These are phyloP conservation scores for Kockiozyma suomiensis DNA, from an alignment of 805 yeast species.

Conservation along the genomic window DNA sequence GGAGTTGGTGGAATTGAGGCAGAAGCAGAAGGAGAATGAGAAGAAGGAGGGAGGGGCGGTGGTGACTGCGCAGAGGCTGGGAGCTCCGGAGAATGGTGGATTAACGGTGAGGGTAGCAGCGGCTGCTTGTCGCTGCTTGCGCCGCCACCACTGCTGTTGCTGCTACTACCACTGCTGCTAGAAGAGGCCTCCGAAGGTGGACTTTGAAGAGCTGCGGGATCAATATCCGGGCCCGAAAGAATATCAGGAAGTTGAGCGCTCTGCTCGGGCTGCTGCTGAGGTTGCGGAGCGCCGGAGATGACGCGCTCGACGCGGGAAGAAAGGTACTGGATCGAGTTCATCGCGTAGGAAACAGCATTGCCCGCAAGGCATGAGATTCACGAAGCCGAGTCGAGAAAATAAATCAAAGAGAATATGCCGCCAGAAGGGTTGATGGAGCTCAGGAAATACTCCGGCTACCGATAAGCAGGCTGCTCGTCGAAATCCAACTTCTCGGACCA, in stretches of 20 bases:
- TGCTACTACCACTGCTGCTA: not conserved
- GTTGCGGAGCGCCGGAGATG: conserved; percentile 22
- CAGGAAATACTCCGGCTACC: not conserved
- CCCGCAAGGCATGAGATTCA: too few relatives aligned
- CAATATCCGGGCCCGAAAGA: not conserved
- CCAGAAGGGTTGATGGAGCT: too few relatives aligned
- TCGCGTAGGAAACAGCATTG: conserved; percentile 3
- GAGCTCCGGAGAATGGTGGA: not conserved
- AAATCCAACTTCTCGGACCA: not conserved
- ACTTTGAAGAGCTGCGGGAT: conserved; percentile 5
- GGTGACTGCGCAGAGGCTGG: too few relatives aligned
- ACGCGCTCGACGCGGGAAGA: conserved; percentile 34
- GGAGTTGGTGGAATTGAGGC: not conserved
- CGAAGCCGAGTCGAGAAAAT: too few relatives aligned
- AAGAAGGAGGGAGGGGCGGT: not conserved
- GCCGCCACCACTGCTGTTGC: not conserved
- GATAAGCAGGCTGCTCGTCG: not conserved
- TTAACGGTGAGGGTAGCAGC: not conserved
- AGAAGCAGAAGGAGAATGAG: not conserved
- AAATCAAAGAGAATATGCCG: not conserved
- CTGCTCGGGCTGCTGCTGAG: conserved; percentile 1
- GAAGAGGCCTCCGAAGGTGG: not conserved
- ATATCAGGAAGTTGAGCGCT: not conserved
- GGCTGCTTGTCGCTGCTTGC: not conserved
- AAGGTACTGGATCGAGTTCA: conserved; percentile 34